Base-by-base conservation (phyloP, 2,329 filamentous ascomycete species). In the Aspergillus glaucus region DNA sequence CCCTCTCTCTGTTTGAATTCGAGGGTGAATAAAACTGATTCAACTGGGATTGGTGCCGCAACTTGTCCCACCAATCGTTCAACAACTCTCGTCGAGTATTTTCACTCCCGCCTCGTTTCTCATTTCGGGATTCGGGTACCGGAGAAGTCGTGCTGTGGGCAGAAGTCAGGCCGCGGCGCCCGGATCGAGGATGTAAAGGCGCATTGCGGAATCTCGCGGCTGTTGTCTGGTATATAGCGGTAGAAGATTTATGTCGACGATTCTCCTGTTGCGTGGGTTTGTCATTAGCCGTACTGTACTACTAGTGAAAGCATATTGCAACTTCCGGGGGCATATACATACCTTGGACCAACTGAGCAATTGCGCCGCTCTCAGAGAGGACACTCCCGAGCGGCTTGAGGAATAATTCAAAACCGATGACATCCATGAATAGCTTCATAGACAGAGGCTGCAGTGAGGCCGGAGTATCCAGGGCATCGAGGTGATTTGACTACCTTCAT, bases 351-450 rank as follows among this genome's bases (percentile, higher is more conserved):
- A 40, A 21, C 55, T 55, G 46, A 60, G 46, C 55, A 60, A 55
- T 45, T 62, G 61, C 55, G 61, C 58, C 55, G 63, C 57, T 62
- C 61, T 67, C 55, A 66, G 55, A 62, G 64, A 65, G 52, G 57
- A 55, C 55, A 62, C 58, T 62, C 65, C 61, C 62, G 60, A 65
- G 62, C 62, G 62, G 60, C 61, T 60, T 54, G 62, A 60, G 52
- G 57, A 65, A 68, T 68, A 60, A 63, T 63, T 67, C 53, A 64
- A 60, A 58, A 61, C 66, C 54, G 63, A 68, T 70, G 67, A 70
- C 67, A 70, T 70, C 67, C 67, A 70, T 70, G 61, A 68, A 69
- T 52, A 57, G 58, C 49, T 56, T 61, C 58, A 61, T 58, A 40
- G 17, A 40, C 10, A 21, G 17, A 40, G 10, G 10, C 37, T 21